Evolutionary conservation across 2,329 filamentous ascomycete genomes (phyloP).

Genomic region (Diaporthe amygdali): DNA sequence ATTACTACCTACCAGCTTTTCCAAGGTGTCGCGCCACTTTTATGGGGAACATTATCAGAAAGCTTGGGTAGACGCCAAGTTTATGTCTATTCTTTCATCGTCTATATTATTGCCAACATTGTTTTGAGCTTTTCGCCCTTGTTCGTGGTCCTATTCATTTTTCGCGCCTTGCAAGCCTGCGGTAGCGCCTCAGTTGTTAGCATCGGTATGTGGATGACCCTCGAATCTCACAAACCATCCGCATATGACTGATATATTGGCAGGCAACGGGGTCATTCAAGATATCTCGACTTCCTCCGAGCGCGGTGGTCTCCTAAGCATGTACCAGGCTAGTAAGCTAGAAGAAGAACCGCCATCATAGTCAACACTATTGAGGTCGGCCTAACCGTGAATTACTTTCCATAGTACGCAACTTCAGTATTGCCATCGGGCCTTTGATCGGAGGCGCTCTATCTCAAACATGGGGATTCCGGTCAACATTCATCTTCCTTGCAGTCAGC

Average conservation of each 20-base stretch:
- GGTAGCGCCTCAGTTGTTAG: constrained; percentile 54
- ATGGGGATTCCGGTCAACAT: constrained; percentile 37
- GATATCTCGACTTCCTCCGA: constrained; percentile 36
- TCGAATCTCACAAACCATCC: neutral
- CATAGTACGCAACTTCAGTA: constrained; percentile 34
- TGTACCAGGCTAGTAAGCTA: constrained; percentile 38
- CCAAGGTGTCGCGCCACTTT: constrained; percentile 53
- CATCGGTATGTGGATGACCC: constrained; percentile 40
- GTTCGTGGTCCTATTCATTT: constrained; percentile 47
- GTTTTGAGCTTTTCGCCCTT: constrained; percentile 48
- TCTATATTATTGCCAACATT: constrained; percentile 54
- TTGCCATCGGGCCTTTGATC: constrained; percentile 37
- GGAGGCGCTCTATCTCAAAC: constrained; percentile 35
- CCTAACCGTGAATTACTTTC: neutral
- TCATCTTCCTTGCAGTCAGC: constrained; percentile 30
- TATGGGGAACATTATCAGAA: constrained; percentile 56
- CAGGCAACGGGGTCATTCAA: constrained; percentile 38
- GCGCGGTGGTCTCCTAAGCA: constrained; percentile 35
- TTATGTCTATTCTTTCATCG: constrained; percentile 49
- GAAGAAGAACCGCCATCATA: rapidly evolving
- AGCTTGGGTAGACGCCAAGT: constrained; percentile 48
- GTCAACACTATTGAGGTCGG: too few relatives aligned
- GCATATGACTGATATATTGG: neutral
- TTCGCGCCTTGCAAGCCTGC: constrained; percentile 52
- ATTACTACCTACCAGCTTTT: constrained; percentile 55